phyloP scores from a whole-genome alignment of 768 basidiomycete species.

The Symmetrospora coprosmae region DNA sequence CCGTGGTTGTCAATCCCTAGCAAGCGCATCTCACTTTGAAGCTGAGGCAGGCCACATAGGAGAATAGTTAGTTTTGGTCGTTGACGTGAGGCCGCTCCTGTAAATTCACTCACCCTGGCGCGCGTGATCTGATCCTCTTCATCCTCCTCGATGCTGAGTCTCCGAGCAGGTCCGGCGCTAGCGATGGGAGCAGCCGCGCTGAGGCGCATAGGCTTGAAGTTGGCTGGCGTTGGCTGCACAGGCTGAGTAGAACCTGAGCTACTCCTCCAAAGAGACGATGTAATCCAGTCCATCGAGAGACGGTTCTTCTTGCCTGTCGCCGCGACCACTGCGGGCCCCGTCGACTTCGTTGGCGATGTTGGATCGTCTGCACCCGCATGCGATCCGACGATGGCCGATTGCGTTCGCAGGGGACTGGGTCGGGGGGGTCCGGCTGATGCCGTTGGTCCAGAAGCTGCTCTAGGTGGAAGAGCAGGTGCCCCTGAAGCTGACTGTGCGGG shows the following conservation, averaged over 20 bases:
- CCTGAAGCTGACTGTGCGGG: slow-evolving; percentile 18
- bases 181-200: slow-evolving; percentile 46
- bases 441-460: too few relatives aligned
- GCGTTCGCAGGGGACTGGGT: slow-evolving; percentile 36
- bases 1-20: slow-evolving; percentile 48
- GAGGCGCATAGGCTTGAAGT: slow-evolving; percentile 51
- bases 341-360: not conserved
- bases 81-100: too few relatives aligned
- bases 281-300: slow-evolving; percentile 44
- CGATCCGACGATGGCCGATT: too few relatives aligned
- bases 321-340: slow-evolving; percentile 13
- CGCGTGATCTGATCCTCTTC: slow-evolving; percentile 46
- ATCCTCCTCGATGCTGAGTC: slow-evolving; percentile 54
- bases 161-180: slow-evolving; percentile 42
- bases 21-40: slow-evolving; percentile 80
- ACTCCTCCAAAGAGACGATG: slow-evolving; percentile 50
- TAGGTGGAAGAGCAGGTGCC: slow-evolving; percentile 29
- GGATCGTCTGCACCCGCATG: not conserved
- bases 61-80: too few relatives aligned
- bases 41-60: slow-evolving; percentile 26
- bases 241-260: slow-evolving; percentile 55
- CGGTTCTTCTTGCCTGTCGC: slow-evolving; percentile 21
- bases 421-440: too few relatives aligned
- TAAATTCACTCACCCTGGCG: slow-evolving; percentile 7
- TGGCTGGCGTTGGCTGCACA: slow-evolving; percentile 42